These are phyloP conservation scores for Corniculantispora saksenae DNA, from an alignment of 2,329 filamentous ascomycete genomes.

Conservation along the genomic window DNA sequence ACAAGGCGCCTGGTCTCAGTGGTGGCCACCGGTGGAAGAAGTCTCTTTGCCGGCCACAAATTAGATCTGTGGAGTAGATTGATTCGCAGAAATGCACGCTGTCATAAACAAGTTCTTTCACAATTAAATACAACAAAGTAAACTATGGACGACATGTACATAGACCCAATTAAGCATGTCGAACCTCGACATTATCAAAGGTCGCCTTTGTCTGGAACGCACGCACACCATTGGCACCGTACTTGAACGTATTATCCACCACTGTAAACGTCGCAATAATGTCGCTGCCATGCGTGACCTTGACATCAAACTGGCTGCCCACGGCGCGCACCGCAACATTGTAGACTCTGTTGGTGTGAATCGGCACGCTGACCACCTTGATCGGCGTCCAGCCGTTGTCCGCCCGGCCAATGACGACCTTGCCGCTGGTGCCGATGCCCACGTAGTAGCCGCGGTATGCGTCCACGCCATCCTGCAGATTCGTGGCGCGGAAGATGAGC, in stretches of 20 bases:
- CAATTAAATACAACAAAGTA: too few relatives aligned
- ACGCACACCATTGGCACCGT: constrained; percentile 18
- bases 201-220: constrained; percentile 13
- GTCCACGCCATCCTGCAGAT: constrained; percentile 19
- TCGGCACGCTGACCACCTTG: constrained; percentile 2
- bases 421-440: constrained; percentile 30
- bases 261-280: constrained; percentile 12
- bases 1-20: constrained; percentile 31
- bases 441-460: constrained; percentile 32
- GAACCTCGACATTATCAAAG: constrained; percentile 19
- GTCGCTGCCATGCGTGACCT: constrained; percentile 5
- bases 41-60: constrained; percentile 21
- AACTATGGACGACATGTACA: too few relatives aligned
- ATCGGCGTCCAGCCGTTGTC: constrained; percentile 8
- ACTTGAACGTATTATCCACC: constrained; percentile 8
- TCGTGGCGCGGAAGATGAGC: constrained; percentile 37
- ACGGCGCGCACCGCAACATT: constrained; percentile 12
- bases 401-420: constrained; percentile 27
- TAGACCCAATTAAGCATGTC: constrained; percentile 2
- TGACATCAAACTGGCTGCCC: constrained; percentile 5
- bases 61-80: too few relatives aligned
- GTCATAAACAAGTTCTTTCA: too few relatives aligned
- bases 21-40: constrained; percentile 29
- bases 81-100: too few relatives aligned
- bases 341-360: constrained; percentile 10